These are phyloP conservation scores for Phialocephala subalpina DNA, from an alignment of 2,329 filamentous ascomycete species.

Conservation along the genomic window DNA sequence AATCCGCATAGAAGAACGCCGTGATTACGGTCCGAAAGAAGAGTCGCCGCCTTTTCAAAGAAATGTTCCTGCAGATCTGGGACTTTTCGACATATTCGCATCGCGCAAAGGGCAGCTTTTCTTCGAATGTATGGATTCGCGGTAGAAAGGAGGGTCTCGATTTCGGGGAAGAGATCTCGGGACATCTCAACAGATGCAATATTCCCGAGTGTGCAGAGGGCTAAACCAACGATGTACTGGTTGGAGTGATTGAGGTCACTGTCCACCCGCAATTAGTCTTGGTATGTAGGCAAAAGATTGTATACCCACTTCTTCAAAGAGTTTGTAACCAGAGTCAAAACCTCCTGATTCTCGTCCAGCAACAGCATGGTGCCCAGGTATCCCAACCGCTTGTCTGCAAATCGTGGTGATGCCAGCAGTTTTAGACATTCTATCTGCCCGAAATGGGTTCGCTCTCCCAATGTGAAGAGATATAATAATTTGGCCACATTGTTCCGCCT, in stretches of 20 bases:
- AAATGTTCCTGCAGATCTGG: constrained; percentile 98
- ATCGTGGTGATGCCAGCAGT: constrained; percentile 92
- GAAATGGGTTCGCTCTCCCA: constrained; percentile 97
- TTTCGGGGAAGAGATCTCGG: constrained; percentile 93
- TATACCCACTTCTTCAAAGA: constrained; percentile 86
- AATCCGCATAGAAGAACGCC: constrained; percentile 93
- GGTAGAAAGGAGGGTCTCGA: constrained; percentile 89
- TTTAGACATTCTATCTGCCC: constrained; percentile 99
- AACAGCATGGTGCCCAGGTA: constrained; percentile 96
- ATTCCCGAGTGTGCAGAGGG: constrained; percentile 94
- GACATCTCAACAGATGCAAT: constrained; percentile 99
- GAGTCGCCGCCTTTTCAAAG: constrained; percentile 86
- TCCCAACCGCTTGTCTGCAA: constrained; percentile 95
- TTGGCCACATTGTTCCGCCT: constrained; percentile 99
- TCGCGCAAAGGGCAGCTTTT: constrained; percentile 97
- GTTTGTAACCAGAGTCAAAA: constrained; percentile 95
- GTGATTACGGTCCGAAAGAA: constrained; percentile 93
- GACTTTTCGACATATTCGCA: constrained; percentile 98
- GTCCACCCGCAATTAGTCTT: constrained; percentile 19
- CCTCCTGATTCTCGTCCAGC: constrained; percentile 98
- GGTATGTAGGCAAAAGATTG: background rate
- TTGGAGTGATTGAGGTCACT: constrained; percentile 97
- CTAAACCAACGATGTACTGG: constrained; percentile 97
- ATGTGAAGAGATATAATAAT: constrained; percentile 95
- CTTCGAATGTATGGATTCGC: constrained; percentile 98